Evolutionary conservation across 2,329 filamentous ascomycete genomes (phyloP).

Genomic region (Cercospora sp.): DNA sequence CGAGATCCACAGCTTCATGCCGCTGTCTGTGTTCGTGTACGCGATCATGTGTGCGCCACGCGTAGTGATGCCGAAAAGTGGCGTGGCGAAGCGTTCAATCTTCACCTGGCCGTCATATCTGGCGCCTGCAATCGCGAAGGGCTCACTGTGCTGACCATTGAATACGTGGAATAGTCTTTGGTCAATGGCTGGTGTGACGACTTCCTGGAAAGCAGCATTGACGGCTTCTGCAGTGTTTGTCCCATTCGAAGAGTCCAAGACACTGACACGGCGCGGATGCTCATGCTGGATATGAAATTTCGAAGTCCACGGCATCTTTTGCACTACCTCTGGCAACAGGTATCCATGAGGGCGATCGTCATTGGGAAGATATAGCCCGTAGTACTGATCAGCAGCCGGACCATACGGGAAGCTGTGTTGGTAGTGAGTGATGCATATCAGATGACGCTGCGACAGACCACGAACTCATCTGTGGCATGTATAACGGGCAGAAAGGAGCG

Average conservation of each 20-base stretch:
- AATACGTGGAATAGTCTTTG: conserved; percentile 69
- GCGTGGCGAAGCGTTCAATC: conserved; percentile 70
- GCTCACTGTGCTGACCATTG: conserved; percentile 73
- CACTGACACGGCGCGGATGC: conserved; percentile 24
- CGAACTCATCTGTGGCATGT: conserved; percentile 19
- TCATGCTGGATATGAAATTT: conserved; percentile 55
- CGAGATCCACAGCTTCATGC: conserved; percentile 79
- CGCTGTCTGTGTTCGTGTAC: conserved; percentile 56
- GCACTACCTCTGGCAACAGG: conserved; percentile 61
- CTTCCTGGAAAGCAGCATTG: conserved; percentile 60
- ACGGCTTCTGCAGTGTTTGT: conserved; percentile 60
- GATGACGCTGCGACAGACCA: neutral
- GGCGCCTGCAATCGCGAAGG: conserved; percentile 71
- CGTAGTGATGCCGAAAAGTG: conserved; percentile 70
- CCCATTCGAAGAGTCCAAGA: conserved; percentile 54
- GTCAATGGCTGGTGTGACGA: conserved; percentile 55
- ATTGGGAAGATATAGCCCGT: conserved; percentile 65
- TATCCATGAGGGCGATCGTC: conserved; percentile 63
- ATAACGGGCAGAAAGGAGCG: conserved; percentile 12
- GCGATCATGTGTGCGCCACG: conserved; percentile 80
- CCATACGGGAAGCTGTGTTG: conserved; percentile 45
- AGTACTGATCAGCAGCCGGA: conserved; percentile 49
- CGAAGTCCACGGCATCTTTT: conserved; percentile 53
- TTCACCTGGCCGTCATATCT: conserved; percentile 63
- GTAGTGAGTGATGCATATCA: neutral